Conservation (phyloP, 371 early-diverging fungal genomes). For the Coemansia sp. region DNA sequence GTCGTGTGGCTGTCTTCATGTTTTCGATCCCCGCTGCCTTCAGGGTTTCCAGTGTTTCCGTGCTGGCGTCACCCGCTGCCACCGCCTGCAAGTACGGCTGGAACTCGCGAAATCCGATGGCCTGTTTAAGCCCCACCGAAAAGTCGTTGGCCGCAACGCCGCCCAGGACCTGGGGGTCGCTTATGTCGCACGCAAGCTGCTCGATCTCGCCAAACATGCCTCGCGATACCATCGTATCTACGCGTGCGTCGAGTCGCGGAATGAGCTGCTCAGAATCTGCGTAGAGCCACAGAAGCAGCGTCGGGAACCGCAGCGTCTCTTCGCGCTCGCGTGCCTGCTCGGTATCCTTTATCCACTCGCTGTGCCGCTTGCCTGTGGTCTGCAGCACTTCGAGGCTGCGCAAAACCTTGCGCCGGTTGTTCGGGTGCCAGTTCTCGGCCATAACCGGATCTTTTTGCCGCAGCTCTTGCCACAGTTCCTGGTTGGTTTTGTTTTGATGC, state of each 20-base stretch:
- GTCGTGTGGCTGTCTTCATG: slow-evolving; percentile 84
- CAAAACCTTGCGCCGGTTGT: slow-evolving; percentile 82
- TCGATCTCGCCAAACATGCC: slow-evolving; percentile 83
- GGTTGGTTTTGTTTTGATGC: slow-evolving; percentile 17
- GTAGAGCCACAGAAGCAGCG: slow-evolving; percentile 86
- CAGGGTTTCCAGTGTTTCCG: not conserved
- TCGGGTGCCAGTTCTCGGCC: slow-evolving; percentile 90
- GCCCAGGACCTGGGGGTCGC: not conserved
- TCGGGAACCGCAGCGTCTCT: slow-evolving; percentile 55
- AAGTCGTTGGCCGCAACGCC: slow-evolving; percentile 51
- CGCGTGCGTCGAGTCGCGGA: slow-evolving; percentile 76
- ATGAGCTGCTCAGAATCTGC: slow-evolving; percentile 67
- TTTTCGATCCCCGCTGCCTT: slow-evolving; percentile 54
- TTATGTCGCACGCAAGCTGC: slow-evolving; percentile 56
- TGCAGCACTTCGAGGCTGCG: slow-evolving; percentile 74
- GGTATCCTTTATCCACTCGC: slow-evolving; percentile 46
- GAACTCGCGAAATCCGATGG: slow-evolving; percentile 47
- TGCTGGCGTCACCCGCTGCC: not conserved
- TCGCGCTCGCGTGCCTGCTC: slow-evolving; percentile 41
- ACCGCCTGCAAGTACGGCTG: slow-evolving; percentile 7
- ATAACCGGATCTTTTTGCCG: slow-evolving; percentile 69
- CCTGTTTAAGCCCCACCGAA: slow-evolving; percentile 34
- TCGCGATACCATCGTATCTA: slow-evolving; percentile 81
- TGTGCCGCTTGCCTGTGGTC: slow-evolving; percentile 71
- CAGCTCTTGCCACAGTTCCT: slow-evolving; percentile 33